phyloP scores from a whole-genome alignment of 208 protist species.

The Wallacemonas sp. region DNA sequence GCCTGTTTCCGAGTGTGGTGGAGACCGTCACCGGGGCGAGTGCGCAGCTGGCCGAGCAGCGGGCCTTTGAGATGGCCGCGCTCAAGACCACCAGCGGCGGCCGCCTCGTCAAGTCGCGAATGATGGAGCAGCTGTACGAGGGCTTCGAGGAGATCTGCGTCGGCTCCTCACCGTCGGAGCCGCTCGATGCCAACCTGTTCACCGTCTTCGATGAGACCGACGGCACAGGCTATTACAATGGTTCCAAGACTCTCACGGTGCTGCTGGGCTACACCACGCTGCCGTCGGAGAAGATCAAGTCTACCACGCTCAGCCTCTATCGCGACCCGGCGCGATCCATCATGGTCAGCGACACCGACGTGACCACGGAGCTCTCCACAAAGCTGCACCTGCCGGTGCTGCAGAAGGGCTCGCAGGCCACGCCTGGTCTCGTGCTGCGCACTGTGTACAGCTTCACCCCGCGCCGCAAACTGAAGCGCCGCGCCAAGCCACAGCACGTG shows the following conservation, averaged over 20 bases:
- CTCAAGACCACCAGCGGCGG: slow-evolving; percentile 6
- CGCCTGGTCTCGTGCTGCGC: slow-evolving; percentile 39
- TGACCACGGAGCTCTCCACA: slow-evolving; percentile 36
- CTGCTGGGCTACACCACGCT: slow-evolving; percentile 68
- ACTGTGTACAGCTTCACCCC: slow-evolving; percentile 67
- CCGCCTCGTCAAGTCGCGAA: not conserved
- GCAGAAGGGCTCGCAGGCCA: slow-evolving; percentile 38
- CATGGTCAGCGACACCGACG: slow-evolving; percentile 9
- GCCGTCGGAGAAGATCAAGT: slow-evolving; percentile 35
- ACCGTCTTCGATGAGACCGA: slow-evolving; percentile 42
- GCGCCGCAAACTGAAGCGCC: slow-evolving; percentile 2
- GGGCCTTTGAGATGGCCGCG: not conserved
- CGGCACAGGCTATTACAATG: slow-evolving; percentile 38
- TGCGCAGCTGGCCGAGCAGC: not conserved
- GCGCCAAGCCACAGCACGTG: slow-evolving; percentile 16
- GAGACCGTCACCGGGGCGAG: slow-evolving; percentile 37
- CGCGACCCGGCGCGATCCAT: slow-evolving; percentile 22
- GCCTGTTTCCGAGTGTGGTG: slow-evolving; percentile 64
- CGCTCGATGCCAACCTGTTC: slow-evolving; percentile 54
- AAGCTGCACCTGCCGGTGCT: slow-evolving; percentile 62
- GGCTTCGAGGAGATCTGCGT: slow-evolving; percentile 38
- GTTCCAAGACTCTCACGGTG: slow-evolving; percentile 42
- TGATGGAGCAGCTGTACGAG: slow-evolving; percentile 23
- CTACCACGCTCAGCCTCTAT: slow-evolving; percentile 31
- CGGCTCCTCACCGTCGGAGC: not conserved